A percentile compares a stretch with the other conserved stretches of the same genome.
phyloP scores from a whole-genome alignment of 805 yeast species.

The Wickerhamomyces strasburgensis region DNA sequence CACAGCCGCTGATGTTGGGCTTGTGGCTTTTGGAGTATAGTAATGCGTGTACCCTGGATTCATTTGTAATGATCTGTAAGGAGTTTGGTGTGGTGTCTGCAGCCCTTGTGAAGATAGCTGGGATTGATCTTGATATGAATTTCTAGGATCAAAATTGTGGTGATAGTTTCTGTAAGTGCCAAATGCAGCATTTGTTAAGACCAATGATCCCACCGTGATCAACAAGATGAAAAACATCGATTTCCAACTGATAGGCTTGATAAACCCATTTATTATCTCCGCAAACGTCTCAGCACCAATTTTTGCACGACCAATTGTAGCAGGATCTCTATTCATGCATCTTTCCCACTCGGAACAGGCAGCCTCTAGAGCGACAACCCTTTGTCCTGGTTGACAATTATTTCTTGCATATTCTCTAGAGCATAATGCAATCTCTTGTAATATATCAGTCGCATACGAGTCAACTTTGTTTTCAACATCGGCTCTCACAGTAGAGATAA shows the following conservation, averaged over 20 bases:
- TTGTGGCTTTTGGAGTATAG: conserved; percentile 21
- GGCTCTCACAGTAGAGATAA: conserved; percentile 49
- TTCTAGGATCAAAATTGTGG: conserved; percentile 6
- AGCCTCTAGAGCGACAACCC: conserved; percentile 72
- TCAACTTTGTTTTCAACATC: conserved; percentile 74
- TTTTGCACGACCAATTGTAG: conserved; percentile 56
- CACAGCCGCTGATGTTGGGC: conserved; percentile 19
- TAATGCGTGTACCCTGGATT: conserved; percentile 20
- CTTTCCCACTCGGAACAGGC: conserved; percentile 70
- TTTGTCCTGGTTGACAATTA: conserved; percentile 56
- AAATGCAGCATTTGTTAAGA: conserved; percentile 47
- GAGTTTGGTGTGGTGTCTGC: conserved; percentile 19
- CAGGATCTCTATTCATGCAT: conserved; percentile 81
- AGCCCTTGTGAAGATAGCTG: conserved; percentile 17
- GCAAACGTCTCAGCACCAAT: conserved; percentile 81
- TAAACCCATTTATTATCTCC: conserved; percentile 71
- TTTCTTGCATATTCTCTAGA: conserved; percentile 64
- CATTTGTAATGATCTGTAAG: conserved; percentile 17
- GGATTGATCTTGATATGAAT: conserved; percentile 6
- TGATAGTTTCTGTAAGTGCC: conserved; percentile 33
- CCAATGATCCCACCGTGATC: conserved; percentile 46
- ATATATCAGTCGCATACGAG: conserved; percentile 51
- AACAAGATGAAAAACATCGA: conserved; percentile 47
- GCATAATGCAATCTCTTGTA: conserved; percentile 65
- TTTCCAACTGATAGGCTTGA: conserved; percentile 67